A percentile compares a stretch with the other conserved stretches of the same genome.
These are phyloP conservation scores for Cardamine chenopodiifolia DNA, from an alignment of 345 rosid species.

Conservation along the genomic window DNA sequence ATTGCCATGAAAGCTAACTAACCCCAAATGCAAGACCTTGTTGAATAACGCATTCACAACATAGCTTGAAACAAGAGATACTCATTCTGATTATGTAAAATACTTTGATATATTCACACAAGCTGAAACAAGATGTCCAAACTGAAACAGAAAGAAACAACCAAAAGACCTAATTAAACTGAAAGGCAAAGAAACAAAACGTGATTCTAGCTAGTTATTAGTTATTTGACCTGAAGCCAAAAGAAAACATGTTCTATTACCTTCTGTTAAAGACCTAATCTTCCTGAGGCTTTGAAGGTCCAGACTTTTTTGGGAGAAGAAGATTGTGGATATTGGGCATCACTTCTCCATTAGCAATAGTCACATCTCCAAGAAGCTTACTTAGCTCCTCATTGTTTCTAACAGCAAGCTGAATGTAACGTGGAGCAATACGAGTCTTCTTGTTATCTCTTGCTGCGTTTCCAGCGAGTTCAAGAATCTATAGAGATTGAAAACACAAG, in stretches of 20 bases:
- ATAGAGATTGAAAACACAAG: background rate
- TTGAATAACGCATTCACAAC: background rate
- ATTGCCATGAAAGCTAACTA: background rate
- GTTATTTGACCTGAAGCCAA: slow-evolving; percentile 5
- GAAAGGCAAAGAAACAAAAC: slow-evolving; percentile 1
- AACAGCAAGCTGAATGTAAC: slow-evolving; percentile 87
- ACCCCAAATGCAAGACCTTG: background rate
- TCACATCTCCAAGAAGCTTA: slow-evolving; percentile 92
- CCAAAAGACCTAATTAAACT: slow-evolving; percentile 14
- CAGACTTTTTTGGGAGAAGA: slow-evolving; percentile 85
- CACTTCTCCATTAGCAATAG: slow-evolving; percentile 94
- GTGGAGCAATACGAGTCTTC: slow-evolving; percentile 90
- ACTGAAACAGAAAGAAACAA: background rate
- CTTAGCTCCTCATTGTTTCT: slow-evolving; percentile 96
- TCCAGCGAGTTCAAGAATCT: slow-evolving; percentile 93
- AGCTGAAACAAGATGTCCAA: slow-evolving; percentile 14
- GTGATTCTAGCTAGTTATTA: slow-evolving; percentile 15
- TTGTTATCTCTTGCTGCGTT: slow-evolving; percentile 91
- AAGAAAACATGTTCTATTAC: slow-evolving; percentile 12
- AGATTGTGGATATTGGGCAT: slow-evolving; percentile 98
- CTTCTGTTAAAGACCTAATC: slow-evolving; percentile 31
- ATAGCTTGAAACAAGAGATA: background rate
- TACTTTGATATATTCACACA: slow-evolving; percentile 27
- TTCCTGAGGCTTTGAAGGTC: slow-evolving; percentile 66
- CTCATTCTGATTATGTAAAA: background rate